Evolutionary conservation across 2,329 filamentous ascomycete genomes (phyloP).

Genomic region (Leptographium wingfieldii): DNA sequence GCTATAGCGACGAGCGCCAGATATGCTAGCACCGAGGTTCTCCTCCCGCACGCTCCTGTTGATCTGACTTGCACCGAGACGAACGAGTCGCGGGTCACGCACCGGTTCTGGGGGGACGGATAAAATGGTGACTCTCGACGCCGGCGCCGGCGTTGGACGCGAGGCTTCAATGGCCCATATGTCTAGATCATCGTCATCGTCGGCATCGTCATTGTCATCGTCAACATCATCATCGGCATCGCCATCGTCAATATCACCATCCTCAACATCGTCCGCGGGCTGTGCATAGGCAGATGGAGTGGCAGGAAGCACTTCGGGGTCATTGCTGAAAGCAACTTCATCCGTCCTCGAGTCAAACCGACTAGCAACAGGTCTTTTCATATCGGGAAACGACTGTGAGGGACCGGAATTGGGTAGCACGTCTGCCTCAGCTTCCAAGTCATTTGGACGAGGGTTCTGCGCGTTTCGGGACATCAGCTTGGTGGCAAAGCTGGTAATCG

Average conservation of each 20-base stretch:
- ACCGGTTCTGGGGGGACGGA: background rate
- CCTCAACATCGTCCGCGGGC: constrained; percentile 1
- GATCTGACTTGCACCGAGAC: background rate
- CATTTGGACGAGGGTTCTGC: background rate
- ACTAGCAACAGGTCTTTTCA: background rate
- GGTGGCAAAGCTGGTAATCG: constrained; percentile 7
- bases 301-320: background rate
- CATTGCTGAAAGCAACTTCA: background rate
- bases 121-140: constrained; percentile 4
- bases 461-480: constrained; percentile 6
- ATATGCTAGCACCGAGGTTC: background rate
- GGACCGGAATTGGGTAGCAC: background rate
- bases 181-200: constrained; percentile 32
- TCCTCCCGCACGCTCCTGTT: background rate
- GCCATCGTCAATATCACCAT: background rate
- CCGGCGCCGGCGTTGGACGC: constrained; percentile 27
- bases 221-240: background rate
- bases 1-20: background rate
- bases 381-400: background rate
- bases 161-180: constrained; percentile 47
- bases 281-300: background rate
- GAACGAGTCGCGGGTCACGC: background rate
- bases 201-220: background rate
- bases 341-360: background rate
- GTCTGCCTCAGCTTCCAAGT: constrained; percentile 1